Evolutionary conservation across 2,329 filamentous ascomycete genomes (phyloP), one percentile per base, ranked within the genome.

Genomic region (Pseudogymnoascus sp.): DNA sequence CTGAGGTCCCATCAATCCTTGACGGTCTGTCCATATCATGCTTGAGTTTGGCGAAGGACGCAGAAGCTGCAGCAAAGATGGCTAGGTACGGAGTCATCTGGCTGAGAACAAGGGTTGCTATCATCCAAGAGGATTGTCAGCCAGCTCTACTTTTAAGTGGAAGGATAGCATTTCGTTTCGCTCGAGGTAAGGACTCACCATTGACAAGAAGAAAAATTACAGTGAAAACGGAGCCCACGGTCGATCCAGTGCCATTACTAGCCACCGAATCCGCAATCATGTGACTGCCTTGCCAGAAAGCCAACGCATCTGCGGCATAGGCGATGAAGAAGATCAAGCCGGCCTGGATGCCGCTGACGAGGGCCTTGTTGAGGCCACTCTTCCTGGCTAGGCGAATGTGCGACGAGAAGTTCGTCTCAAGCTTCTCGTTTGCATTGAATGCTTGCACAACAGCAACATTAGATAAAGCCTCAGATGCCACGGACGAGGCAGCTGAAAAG

Each of bases 261-360:
- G 65, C 68, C 28, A 41, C 57, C 2, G 60, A 59, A 28, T 63
- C 37, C 8, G 34, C 59, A 32, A 84, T 77, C 18, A 74, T 76
- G 37, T 71, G 74, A 63, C 78, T 79, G 57, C 82, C 82, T 69
- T 83, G 77, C 80, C 81, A 85, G 66, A 83, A 85, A 2, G 82
- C 81, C 2, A 85, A 70, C 5, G 78, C 81, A 69, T 84, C 84
- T 5, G 80, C 81, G 4, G 79, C 76, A 64, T 82, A 84, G 16
- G 81, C 80, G 61, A 84, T 76, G 63, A 85, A 84, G 64, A 82
- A 84, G 3, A 84, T 70, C 22, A 79, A 69, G 30, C 81, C 81
- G 12, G 78, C 72, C 63, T 81, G 78, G 0, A 79, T 70, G 9
- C 78, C 81, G 37, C 76, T 73, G 2, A 76, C 74, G 0, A 76